Evolutionary conservation across 2,329 filamentous ascomycete species (phyloP).

Genomic region (Aspergillus cejpii): DNA sequence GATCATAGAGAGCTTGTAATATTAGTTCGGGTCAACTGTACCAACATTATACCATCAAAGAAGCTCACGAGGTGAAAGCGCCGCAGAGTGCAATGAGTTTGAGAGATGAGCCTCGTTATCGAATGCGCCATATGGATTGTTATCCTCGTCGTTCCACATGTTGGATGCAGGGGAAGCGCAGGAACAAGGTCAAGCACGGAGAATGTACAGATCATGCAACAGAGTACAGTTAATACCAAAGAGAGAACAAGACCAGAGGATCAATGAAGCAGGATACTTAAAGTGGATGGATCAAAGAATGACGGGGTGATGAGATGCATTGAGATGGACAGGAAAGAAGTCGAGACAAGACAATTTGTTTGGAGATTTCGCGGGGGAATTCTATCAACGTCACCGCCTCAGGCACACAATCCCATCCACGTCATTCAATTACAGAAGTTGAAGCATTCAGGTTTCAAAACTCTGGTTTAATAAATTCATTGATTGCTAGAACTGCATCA

Average conservation of each 20-base stretch:
- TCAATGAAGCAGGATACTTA: neutral
- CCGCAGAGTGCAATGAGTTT: slow-evolving; percentile 57
- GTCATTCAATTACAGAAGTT: neutral
- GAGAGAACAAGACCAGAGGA: neutral
- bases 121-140: slow-evolving; percentile 95
- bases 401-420: neutral
- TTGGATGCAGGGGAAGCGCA: slow-evolving; percentile 23
- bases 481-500: too few relatives aligned
- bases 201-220: neutral
- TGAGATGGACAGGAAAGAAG: neutral
- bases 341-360: too few relatives aligned
- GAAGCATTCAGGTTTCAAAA: too few relatives aligned
- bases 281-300: neutral
- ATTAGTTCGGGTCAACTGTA: neutral
- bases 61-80: slow-evolving; percentile 48
- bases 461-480: neutral
- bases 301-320: neutral
- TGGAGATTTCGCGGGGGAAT: slow-evolving; percentile 3
- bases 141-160: slow-evolving; percentile 99
- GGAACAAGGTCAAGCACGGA: neutral
- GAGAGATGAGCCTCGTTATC: slow-evolving; percentile 74
- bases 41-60: neutral
- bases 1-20: slow-evolving; percentile 50
- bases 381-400: slow-evolving; percentile 3
- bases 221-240: neutral